Evolutionary conservation across 257 asterid genomes (phyloP), one percentile per base, ranked within the genome.

Genomic region (Capsicum rhomboideum): DNA sequence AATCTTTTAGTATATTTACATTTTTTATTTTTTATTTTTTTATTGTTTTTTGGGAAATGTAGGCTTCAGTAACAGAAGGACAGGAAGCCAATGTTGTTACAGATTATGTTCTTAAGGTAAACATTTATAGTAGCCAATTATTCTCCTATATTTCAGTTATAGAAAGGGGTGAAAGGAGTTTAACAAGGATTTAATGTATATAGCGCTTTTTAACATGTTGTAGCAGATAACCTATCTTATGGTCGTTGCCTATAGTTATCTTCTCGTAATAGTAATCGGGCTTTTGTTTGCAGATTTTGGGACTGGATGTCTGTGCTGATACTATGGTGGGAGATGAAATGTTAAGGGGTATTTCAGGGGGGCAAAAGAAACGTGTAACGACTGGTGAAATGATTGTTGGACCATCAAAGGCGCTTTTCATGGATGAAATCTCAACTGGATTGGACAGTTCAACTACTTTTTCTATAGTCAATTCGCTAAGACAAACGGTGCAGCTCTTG

Each of bases 391-490:
- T 92, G 95, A 84, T 92, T 14, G 95, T 92, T 52, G 95, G 96
- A 29, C 96, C 96, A 21, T 84, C 94, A n/a, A 87, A 89, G 78
- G 96, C 96, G 11, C 91, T 92, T 68, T 92, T 92, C 91, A 92
- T 92, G 96, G 96, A 92, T 69, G 96, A 92, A 82, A 92, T 92
- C 69, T 92, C 95, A 2, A 92, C 93, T 6, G 94, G 95, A 50
- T 83, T 92, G 82, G 95, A 92, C 69, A 92, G 95, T 68, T 92
- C 95, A 46, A 92, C 94, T 2, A 91, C 95, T 59, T 90, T 53
- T 88, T 93, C 90, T 50, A 91, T 92, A 13, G 89, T 90, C 9
- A 91, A 92, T 29, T 87, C 85, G 85, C 91, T 92, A 26, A 78
- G 83, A 21, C 95, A 92, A 40, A 69, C 88, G 0, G 93, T 92